Evolutionary conservation across 192 early-diverging fungal genomes (phyloP).

Genomic region (Backusella westeae): DNA sequence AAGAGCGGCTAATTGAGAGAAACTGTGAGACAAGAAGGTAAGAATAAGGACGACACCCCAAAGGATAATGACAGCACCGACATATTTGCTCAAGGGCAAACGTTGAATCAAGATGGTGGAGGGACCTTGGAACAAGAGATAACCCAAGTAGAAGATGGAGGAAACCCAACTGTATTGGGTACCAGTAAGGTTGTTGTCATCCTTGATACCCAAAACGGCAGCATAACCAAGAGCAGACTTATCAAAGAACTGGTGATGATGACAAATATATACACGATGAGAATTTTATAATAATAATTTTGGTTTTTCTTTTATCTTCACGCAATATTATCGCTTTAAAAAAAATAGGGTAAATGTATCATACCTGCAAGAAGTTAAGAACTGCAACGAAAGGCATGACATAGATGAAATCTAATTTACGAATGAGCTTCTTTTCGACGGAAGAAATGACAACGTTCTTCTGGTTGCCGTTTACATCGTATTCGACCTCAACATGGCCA

Average conservation of each 20-base stretch:
- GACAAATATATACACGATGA: background rate
- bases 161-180: conserved; percentile 18
- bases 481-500: background rate
- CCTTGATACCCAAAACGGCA: conserved; percentile 12
- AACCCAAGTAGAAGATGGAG: conserved; percentile 38
- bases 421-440: conserved; percentile 3
- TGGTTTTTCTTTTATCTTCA: background rate
- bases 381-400: conserved; percentile 26
- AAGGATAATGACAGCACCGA: conserved; percentile 14
- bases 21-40: conserved; percentile 12
- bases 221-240: conserved; percentile 24
- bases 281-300: background rate
- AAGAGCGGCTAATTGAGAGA: conserved; percentile 20
- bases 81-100: conserved; percentile 12
- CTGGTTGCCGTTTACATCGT: conserved; percentile 1
- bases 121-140: conserved; percentile 21
- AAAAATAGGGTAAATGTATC: background rate
- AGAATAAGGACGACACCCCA: conserved; percentile 24
- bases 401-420: conserved; percentile 20
- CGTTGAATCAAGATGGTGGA: conserved; percentile 23
- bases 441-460: background rate
- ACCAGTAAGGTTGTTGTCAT: conserved; percentile 3
- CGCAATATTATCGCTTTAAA: background rate
- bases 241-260: conserved; percentile 26
- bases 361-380: conserved; percentile 30